phyloP scores from a whole-genome alignment of 2,329 filamentous ascomycete species.

The Fusarium papillatum region DNA sequence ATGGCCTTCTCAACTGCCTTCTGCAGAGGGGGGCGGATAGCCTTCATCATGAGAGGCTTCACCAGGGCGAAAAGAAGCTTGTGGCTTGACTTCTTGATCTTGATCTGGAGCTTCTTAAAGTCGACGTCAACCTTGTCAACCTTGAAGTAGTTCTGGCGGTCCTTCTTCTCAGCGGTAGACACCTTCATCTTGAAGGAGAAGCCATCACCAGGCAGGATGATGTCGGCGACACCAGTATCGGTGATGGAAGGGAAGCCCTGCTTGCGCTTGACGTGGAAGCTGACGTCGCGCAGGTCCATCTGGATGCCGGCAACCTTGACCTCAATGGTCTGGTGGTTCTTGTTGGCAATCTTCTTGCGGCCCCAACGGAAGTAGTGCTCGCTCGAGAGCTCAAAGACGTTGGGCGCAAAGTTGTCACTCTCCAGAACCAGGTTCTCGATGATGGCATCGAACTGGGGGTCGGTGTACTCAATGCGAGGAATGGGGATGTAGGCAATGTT shows the following conservation, averaged over 20 bases:
- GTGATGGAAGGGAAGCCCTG: constrained; percentile 90
- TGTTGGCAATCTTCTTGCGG: constrained; percentile 87
- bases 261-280: constrained; percentile 96
- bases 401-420: constrained; percentile 96
- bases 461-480: constrained; percentile 93
- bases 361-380: constrained; percentile 98
- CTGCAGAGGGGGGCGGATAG: constrained; percentile 86
- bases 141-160: constrained; percentile 92
- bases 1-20: constrained; percentile 93
- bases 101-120: constrained; percentile 86
- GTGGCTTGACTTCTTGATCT: constrained; percentile 94
- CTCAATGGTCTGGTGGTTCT: constrained; percentile 85
- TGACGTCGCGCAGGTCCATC: constrained; percentile 91
- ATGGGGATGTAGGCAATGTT: constrained; percentile 91
- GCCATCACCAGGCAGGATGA: constrained; percentile 88
- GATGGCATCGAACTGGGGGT: constrained; percentile 86
- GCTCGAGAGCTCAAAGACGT: constrained; percentile 87
- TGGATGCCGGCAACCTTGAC: constrained; percentile 91
- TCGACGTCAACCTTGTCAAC: constrained; percentile 89
- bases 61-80: constrained; percentile 89
- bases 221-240: constrained; percentile 90
- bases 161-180: constrained; percentile 82
- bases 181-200: constrained; percentile 94
- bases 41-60: constrained; percentile 89
- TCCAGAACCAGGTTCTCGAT: constrained; percentile 97